Percentiles rank a stretch among this genome's conserved stretches.
These are phyloP conservation scores for Leccinum arenicola DNA, from an alignment of 768 basidiomycete species.

Conservation along the genomic window DNA sequence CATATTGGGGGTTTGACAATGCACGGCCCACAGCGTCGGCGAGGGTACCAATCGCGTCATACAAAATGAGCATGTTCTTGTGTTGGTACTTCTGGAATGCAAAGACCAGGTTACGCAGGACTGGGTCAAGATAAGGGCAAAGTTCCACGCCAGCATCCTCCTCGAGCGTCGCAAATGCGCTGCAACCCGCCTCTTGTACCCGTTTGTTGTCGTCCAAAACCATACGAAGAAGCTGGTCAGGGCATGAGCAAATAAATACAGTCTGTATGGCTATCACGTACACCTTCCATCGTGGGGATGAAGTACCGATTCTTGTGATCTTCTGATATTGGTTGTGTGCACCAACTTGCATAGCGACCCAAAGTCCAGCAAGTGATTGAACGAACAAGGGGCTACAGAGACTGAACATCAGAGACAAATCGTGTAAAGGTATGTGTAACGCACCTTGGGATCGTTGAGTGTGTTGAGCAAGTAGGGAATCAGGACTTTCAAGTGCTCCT, in stretches of 20 bases:
- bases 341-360: slow-evolving; percentile 98
- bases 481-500: slow-evolving; percentile 90
- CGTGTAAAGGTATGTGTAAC: slow-evolving; percentile 9
- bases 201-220: slow-evolving; percentile 98
- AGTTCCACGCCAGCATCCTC: slow-evolving; percentile 93
- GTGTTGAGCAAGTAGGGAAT: slow-evolving; percentile 91
- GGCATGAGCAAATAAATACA: neutral
- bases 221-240: slow-evolving; percentile 86
- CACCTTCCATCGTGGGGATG: slow-evolving; percentile 97
- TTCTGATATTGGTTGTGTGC: slow-evolving; percentile 77
- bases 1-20: slow-evolving; percentile 79
- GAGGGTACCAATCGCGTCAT: slow-evolving; percentile 97
- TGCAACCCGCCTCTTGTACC: slow-evolving; percentile 98
- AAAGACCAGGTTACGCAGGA: slow-evolving; percentile 90
- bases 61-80: slow-evolving; percentile 97
- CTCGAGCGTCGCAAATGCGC: slow-evolving; percentile 96
- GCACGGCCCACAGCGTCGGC: slow-evolving; percentile 94
- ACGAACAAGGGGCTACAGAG: slow-evolving; percentile 81
- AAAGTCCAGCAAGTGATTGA: slow-evolving; percentile 99
- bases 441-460: slow-evolving; percentile 87
- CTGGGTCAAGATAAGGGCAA: slow-evolving; percentile 91
- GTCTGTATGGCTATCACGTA: slow-evolving; percentile 40
- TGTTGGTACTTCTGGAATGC: slow-evolving; percentile 99
- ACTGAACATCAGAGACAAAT: slow-evolving; percentile 3
- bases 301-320: slow-evolving; percentile 91